Base-by-base conservation (phyloP, 805 yeast species). In the Yarrowia sp. region DNA sequence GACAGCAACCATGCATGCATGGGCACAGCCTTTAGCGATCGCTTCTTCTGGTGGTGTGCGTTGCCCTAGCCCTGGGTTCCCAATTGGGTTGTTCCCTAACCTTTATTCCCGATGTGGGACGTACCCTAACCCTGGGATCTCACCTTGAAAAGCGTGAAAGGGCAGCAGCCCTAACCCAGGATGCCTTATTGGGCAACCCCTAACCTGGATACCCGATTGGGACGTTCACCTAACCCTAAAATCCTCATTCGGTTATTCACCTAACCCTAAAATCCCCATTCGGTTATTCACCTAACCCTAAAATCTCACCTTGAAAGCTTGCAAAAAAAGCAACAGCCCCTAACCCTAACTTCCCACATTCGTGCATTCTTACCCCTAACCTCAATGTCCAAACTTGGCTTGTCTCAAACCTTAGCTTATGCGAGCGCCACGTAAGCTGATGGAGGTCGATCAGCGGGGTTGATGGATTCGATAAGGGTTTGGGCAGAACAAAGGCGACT, bases 1-100 rank as follows among this genome's bases (percentile, higher is more conserved):
- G 58, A 43, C 58, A 52, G 58, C 58, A 52, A 38, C 43, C 33
- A 52, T 52, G 58, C 58, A 52, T 17, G 58, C 58, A n/a, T n/a
- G n/a, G n/a, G n/a, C n/a, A 52, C 43, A 8, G 42, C 43, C 43
- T 36, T 52, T 52, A 34, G 40, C 40, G 55, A 50, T 30, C 33
- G 17, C 33, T 24, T 24, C 30, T 24, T 24, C 30, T 4, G 30
- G 30, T 24, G 30, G 30, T 24, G 30, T 24, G 30, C 30, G 30
- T 7, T 24, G 30, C 52, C 52, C 52, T 46, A 24, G 30, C 52
- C 52, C 52, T 10, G 38, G 38, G 13, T 36, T 6, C 13, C 10
- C 10, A 10, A 9, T 36, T 5, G 38, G 38, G n/a, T 24, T 24
- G n/a, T n/a, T n/a, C n/a, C n/a, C n/a, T n/a, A n/a, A n/a, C n/a